Evolutionary conservation across 1,139 yeast species (phyloP).

Genomic region (Lodderomyces margitis): DNA sequence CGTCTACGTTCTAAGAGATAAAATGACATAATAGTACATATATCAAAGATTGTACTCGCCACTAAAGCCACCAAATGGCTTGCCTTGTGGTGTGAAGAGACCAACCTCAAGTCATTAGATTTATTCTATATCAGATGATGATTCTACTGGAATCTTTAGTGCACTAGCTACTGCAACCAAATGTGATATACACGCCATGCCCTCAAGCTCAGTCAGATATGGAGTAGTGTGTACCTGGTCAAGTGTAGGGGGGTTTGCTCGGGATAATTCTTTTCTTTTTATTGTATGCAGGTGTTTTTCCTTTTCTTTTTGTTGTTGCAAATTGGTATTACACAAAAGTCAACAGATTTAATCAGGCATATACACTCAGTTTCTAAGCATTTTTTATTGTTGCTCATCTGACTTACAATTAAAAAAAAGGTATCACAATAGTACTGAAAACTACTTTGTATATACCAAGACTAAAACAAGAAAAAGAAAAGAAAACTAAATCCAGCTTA

Average conservation of each 20-base stretch:
- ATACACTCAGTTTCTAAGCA: too few species aligned
- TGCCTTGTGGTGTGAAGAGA: too few species aligned
- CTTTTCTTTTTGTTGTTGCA: background rate
- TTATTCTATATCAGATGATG: too few species aligned
- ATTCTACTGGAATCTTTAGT: too few species aligned
- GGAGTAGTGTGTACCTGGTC: background rate
- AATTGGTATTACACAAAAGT: background rate
- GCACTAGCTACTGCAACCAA: too few species aligned
- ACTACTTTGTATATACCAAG: background rate
- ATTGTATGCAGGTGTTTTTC: background rate
- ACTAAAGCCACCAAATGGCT: background rate
- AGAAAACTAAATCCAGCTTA: background rate
- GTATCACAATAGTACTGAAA: background rate
- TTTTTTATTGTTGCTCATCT: background rate
- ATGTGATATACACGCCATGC: too few species aligned
- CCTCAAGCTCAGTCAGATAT: too few species aligned
- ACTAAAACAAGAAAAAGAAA: background rate
- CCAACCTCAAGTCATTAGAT: too few species aligned
- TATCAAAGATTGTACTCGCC: background rate
- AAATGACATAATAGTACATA: conserved; percentile 2
- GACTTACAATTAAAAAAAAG: too few species aligned
- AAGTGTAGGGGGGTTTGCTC: conserved; percentile 1
- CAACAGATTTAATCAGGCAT: too few species aligned
- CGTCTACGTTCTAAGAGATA: too few species aligned
- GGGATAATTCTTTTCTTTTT: conserved; percentile 1